Evolutionary conservation across 495 filamentous ascomycete species (phyloP).

Genomic region (Rhypophila decipiens): DNA sequence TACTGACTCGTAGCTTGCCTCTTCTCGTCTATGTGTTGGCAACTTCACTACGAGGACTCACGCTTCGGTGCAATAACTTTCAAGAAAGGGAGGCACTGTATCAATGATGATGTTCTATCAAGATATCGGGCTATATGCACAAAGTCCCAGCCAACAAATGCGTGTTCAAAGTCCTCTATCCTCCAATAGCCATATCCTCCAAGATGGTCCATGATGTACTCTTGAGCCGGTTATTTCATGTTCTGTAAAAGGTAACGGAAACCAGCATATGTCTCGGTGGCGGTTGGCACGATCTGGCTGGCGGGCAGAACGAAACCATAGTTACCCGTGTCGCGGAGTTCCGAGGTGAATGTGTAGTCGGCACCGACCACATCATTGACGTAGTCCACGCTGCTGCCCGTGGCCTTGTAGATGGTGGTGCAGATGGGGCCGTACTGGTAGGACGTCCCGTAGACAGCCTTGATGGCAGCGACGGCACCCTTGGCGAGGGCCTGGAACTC

Average conservation of each 20-base stretch:
- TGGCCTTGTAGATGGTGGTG: slow-evolving; percentile 52
- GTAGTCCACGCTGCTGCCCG: slow-evolving; percentile 51
- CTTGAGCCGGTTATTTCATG: slow-evolving; percentile 26
- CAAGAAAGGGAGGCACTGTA: too few species aligned
- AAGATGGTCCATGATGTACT: too few species aligned
- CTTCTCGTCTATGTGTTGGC: too few species aligned
- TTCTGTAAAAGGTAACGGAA: slow-evolving; percentile 45
- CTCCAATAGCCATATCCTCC: too few species aligned
- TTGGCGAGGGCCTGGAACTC: slow-evolving; percentile 37
- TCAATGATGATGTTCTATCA: too few species aligned
- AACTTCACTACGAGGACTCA: too few species aligned
- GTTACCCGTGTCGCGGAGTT: slow-evolving; percentile 39
- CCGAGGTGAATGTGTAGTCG: slow-evolving; percentile 50
- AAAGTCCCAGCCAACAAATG: too few species aligned
- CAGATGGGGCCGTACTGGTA: slow-evolving; percentile 51
- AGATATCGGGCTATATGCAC: too few species aligned
- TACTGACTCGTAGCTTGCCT: too few species aligned
- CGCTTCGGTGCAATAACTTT: too few species aligned
- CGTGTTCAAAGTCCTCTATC: too few species aligned
- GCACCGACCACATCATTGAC: slow-evolving; percentile 44
- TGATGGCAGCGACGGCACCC: slow-evolving; percentile 39
- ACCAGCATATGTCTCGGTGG: slow-evolving; percentile 48
- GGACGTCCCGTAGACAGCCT: slow-evolving; percentile 41
- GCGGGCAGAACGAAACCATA: slow-evolving; percentile 54
- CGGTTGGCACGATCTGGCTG: slow-evolving; percentile 46